These are phyloP conservation scores for Chloris gayana DNA, from an alignment of 176 grass and related monocot genomes.

Conservation along the genomic window DNA sequence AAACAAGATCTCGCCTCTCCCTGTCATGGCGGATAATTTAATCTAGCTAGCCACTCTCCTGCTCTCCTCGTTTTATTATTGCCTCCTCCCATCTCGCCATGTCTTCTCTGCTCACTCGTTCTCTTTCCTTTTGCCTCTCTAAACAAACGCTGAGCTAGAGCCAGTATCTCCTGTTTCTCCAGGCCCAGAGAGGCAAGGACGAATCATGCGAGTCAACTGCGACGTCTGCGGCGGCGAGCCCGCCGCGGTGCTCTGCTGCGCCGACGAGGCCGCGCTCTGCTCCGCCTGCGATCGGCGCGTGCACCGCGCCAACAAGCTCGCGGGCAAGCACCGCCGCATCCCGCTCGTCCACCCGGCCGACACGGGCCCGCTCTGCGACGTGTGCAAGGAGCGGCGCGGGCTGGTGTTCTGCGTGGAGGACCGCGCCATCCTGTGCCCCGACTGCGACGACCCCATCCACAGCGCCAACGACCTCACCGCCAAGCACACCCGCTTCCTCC, in stretches of 20 bases:
- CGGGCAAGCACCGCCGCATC: constrained; percentile 82
- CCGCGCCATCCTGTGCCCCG: constrained; percentile 88
- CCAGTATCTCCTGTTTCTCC: no score
- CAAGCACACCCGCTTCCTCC: constrained; percentile 92
- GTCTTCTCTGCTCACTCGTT: constrained; percentile 14
- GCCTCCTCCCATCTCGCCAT: constrained; percentile 24
- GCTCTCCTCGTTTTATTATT: constrained; percentile 17
- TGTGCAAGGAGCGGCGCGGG: constrained; percentile 80
- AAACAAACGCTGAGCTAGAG: no score
- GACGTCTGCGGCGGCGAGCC: constrained; percentile 69
- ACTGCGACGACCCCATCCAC: constrained; percentile 89
- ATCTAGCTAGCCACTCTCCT: not conserved
- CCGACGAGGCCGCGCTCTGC: constrained; percentile 91
- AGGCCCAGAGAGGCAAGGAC: no score
- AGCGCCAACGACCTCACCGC: constrained; percentile 75
- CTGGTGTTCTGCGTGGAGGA: constrained; percentile 98
- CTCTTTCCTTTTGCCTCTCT: not conserved
- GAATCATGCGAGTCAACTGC: constrained; percentile 74
- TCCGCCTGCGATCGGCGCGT: constrained; percentile 69
- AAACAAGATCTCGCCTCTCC: constrained; percentile 22
- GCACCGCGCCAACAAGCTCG: constrained; percentile 84
- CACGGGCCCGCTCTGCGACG: constrained; percentile 64
- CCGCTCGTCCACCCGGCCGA: constrained; percentile 38
- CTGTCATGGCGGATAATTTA: constrained; percentile 39
- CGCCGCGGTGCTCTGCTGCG: constrained; percentile 84